Evolutionary conservation across 257 asterid species (phyloP).

Genomic region (Solanum bulbocastanum): DNA sequence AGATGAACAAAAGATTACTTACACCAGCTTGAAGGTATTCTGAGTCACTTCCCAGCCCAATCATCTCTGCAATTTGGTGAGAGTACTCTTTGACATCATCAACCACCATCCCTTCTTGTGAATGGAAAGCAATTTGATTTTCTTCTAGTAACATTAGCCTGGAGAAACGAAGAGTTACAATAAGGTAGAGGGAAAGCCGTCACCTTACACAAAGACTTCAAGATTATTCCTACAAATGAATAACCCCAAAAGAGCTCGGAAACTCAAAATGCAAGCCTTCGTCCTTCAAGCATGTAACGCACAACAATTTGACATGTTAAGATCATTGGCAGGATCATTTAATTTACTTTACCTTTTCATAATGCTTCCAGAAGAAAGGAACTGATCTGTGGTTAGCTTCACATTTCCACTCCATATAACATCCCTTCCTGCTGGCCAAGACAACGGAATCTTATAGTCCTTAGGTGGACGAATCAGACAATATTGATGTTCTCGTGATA

Average conservation of each 20-base stretch:
- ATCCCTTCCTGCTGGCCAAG: constrained; percentile 95
- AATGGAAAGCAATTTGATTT: constrained; percentile 89
- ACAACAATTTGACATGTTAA: background rate
- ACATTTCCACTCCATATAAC: constrained; percentile 89
- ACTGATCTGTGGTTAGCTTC: constrained; percentile 85
- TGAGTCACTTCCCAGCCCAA: constrained; percentile 80
- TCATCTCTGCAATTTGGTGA: constrained; percentile 86
- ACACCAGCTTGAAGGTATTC: constrained; percentile 85
- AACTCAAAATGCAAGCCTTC: background rate
- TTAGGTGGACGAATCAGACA: constrained; percentile 93
- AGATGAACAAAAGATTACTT: constrained; percentile 17
- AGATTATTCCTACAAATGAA: background rate
- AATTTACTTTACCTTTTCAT: constrained; percentile 61
- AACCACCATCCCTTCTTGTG: constrained; percentile 64
- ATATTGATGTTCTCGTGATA: constrained; percentile 37
- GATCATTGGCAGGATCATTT: background rate
- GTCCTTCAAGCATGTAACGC: background rate
- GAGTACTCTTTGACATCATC: constrained; percentile 88
- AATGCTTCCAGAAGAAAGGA: constrained; percentile 97
- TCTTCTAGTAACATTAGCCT: constrained; percentile 98
- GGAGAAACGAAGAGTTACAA: constrained; percentile 13
- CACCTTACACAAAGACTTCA: background rate
- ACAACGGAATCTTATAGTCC: constrained; percentile 85
- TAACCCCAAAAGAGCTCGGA: background rate
- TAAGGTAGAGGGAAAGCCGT: background rate